Base-by-base conservation (phyloP, 352 stramenopile species). In the Phytophthora sansomeana region DNA sequence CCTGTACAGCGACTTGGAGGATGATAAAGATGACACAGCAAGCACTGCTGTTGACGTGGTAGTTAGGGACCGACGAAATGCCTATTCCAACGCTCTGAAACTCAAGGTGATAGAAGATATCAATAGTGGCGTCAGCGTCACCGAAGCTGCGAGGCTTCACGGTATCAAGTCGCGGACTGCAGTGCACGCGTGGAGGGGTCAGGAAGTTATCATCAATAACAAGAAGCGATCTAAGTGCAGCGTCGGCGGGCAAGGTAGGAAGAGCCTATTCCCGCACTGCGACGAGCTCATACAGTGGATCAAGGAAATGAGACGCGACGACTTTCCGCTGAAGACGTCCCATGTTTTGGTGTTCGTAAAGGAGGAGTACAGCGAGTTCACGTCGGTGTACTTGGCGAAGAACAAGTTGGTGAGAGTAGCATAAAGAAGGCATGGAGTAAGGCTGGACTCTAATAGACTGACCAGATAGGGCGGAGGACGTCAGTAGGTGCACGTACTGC, bases 271-370 rank as follows among this genome's bases (percentile, higher is more conserved):
- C 24, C 19, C 19, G 6, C 17, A 51, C 24, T 32, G 26, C 11
- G 43, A 51, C 24, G 43, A 51, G 11, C 26, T 51, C n/a, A n/a
- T 32, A 2, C 43, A 51, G 24, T 51, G 43, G 43, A 51, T 51
- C 43, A 51, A 51, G 24, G 19, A 51, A n/a, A 51, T 51, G 43
- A 30, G 43, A 19, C 43, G 43, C 5, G 21, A 51, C 19, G 43
- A 51, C 43, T 51, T 51, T 33, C 43, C 19, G 26, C 24, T 51
- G 7, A 51, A 51, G 43, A 51, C 43, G 13, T 6, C 43, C 11
- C 19, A 51, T 33, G 43, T 51, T 10, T n/a, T 51, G 21, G 43
- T 35, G 21, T 51, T 51, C 26, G 11, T 51, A n/a, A 51, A 51
- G n/a, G 43, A 51, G 13, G 43, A 51, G 43, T 51, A 35, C 21